phyloP scores from a whole-genome alignment of 768 basidiomycete species.

The Chalciporus sphaerocephalus region DNA sequence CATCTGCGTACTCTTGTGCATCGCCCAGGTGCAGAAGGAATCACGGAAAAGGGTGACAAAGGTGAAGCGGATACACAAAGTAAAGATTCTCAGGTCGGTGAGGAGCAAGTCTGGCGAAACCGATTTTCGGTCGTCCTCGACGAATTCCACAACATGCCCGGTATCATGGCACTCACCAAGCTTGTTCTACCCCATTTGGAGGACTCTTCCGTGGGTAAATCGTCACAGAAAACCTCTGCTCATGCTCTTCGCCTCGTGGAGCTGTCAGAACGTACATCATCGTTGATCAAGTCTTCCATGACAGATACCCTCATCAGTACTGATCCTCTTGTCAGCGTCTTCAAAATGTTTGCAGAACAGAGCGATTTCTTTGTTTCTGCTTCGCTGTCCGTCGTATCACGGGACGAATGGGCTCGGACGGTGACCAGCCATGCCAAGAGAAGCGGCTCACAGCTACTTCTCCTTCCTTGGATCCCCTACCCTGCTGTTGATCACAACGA shows the following conservation, averaged over 20 bases:
- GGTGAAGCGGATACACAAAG: not conserved
- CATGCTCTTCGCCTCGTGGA: slow-evolving; percentile 87
- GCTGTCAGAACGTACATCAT: slow-evolving; percentile 82
- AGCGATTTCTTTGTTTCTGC: slow-evolving; percentile 63
- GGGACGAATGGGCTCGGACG: slow-evolving; percentile 64
- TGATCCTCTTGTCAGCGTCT: slow-evolving; percentile 70
- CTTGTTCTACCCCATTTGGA: slow-evolving; percentile 51
- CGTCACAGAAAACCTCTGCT: slow-evolving; percentile 30
- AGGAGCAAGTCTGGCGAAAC: slow-evolving; percentile 17
- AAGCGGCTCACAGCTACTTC: slow-evolving; percentile 62
- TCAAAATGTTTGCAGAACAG: slow-evolving; percentile 73
- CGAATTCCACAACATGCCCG: slow-evolving; percentile 81
- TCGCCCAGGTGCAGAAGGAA: not conserved
- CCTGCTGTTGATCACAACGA: slow-evolving; percentile 30
- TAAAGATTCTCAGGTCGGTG: not conserved
- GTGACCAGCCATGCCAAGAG: slow-evolving; percentile 59
- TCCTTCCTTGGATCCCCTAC: slow-evolving; percentile 75
- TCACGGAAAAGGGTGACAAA: not conserved
- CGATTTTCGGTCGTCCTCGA: slow-evolving; percentile 87
- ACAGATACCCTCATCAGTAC: slow-evolving; percentile 63
- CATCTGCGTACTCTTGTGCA: slow-evolving; percentile 48
- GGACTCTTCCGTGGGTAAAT: not conserved
- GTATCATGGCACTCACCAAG: slow-evolving; percentile 86
- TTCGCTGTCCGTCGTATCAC: slow-evolving; percentile 70
- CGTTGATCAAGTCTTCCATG: slow-evolving; percentile 77